Percentiles rank a stretch among this genome's conserved stretches.
Evolutionary conservation across 139 green algal species (phyloP).

Genomic region (Volvox reticuliferus): DNA sequence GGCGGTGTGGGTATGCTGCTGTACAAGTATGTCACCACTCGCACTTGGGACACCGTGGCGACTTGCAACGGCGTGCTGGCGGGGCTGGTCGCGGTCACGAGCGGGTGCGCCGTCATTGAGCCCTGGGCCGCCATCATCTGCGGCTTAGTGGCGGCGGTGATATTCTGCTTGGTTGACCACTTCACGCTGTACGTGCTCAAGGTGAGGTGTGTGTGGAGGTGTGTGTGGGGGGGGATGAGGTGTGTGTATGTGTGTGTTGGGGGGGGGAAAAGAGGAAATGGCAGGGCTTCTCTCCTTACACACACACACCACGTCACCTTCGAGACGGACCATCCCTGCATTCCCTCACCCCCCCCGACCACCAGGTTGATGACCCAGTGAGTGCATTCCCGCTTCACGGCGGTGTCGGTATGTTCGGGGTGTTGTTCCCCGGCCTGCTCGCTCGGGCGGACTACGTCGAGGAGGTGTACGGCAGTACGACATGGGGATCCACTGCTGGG

Average conservation of each 20-base stretch:
- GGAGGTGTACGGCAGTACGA: conserved; percentile 57
- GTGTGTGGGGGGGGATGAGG: background rate
- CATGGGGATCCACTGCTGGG: background rate
- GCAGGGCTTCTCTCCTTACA: no score
- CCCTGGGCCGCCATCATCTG: conserved; percentile 73
- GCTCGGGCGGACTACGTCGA: conserved; percentile 53
- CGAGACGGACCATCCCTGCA: no score
- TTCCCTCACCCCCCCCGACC: no score
- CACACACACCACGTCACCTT: no score
- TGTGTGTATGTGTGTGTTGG: background rate
- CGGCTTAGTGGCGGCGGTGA: conserved; percentile 54
- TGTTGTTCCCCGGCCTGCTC: conserved; percentile 50
- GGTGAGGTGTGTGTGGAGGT: conserved; percentile 53
- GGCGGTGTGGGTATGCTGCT: conserved; percentile 64
- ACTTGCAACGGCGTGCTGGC: conserved; percentile 54
- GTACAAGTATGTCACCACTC: background rate
- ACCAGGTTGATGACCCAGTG: conserved; percentile 71
- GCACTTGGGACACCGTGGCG: conserved; percentile 37
- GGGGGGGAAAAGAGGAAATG: background rate
- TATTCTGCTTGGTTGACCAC: conserved; percentile 48
- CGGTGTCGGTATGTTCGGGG: conserved; percentile 56
- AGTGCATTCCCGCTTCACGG: conserved; percentile 75
- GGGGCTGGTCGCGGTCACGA: conserved; percentile 76
- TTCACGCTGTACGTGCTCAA: conserved; percentile 40
- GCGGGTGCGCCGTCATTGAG: conserved; percentile 67